Evolutionary conservation across 441 rosid species (phyloP).

Genomic region (Corymbia citriodora): DNA sequence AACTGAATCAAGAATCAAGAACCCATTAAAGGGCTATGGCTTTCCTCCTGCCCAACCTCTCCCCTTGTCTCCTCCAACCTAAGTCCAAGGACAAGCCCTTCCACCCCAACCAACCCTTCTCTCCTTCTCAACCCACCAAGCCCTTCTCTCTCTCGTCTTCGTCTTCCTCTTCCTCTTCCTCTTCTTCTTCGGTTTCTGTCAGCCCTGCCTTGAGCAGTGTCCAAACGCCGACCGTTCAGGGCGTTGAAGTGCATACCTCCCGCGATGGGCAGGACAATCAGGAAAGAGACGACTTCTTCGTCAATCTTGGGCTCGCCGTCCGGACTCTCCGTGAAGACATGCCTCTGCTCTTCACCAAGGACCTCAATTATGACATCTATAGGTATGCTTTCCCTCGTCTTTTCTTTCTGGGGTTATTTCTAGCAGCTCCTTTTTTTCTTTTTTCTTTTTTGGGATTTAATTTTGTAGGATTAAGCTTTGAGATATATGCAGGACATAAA

Average conservation of each 20-base stretch:
- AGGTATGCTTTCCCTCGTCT: slow-evolving; percentile 46
- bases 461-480: neutral
- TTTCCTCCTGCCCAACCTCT: slow-evolving; percentile 64
- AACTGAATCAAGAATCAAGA: neutral
- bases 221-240: slow-evolving; percentile 40
- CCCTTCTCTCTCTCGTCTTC: slow-evolving; percentile 6
- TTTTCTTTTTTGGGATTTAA: neutral
- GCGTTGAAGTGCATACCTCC: slow-evolving; percentile 25
- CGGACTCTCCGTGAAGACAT: slow-evolving; percentile 88
- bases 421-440: neutral
- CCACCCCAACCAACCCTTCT: slow-evolving; percentile 4
- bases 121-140: slow-evolving; percentile 5
- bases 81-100: slow-evolving; percentile 33
- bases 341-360: slow-evolving; percentile 62
- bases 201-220: slow-evolving; percentile 17
- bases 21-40: slow-evolving; percentile 41
- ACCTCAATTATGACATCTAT: slow-evolving; percentile 84
- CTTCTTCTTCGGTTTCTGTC: slow-evolving; percentile 7
- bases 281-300: slow-evolving; percentile 58
- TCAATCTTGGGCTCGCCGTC: slow-evolving; percentile 86
- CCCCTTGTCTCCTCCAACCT: slow-evolving; percentile 46
- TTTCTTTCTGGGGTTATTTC: neutral
- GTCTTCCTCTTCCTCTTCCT: slow-evolving; percentile 10
- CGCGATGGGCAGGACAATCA: slow-evolving; percentile 27
- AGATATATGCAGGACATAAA: neutral